Evolutionary conservation across 768 basidiomycete species (phyloP), one percentile per base, ranked within the genome.

Genomic region (Flagelloscypha sp.): DNA sequence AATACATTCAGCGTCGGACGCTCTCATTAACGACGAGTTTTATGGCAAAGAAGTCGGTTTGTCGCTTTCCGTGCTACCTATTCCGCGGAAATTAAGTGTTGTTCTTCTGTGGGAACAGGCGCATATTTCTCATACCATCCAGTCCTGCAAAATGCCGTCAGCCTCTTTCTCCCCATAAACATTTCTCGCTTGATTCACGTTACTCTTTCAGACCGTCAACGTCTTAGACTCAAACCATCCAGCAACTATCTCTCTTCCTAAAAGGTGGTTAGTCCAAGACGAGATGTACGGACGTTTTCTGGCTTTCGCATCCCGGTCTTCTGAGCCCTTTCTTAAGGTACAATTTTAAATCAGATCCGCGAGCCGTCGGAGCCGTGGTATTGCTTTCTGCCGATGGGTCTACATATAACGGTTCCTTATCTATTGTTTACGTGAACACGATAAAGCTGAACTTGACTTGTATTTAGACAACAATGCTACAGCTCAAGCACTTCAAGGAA

Each of bases 41-140:
- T 85, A 71, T 47, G 62, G 61, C 12, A 60, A 56, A 33, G 73
- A 79, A 51, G 48, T 84, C 36, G 76, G 80, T 76, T 36, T 4
- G 56, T 44, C 12, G n/a, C n/a, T n/a, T 6, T 21, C 23, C 11
- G 7, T 35, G 9, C 25, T 13, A 33, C 24, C 7, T 23, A 2
- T 33, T 37, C 5, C 13, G 28, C 11, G 5, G 13, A 38, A 17
- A 7, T 30, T 22, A 22, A 13, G 21, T 23, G n/a, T 30, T 23
- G 27, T 17, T 30, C 13, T 30, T 3, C 12, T 20, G 28, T 32
- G 45, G 15, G 13, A 29, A 5, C 24, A 76, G 74, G 77, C 11
- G 74, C 84, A 7, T 68, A 66, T 28, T 87, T 86, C 44, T 77
- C 83, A 47, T 79, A 80, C 52, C 84, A 86, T 45, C 72, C 82